Evolutionary conservation across 176 grass and related monocot genomes (phyloP), one percentile per base, ranked within the genome.

Genomic region (Carex parvula): DNA sequence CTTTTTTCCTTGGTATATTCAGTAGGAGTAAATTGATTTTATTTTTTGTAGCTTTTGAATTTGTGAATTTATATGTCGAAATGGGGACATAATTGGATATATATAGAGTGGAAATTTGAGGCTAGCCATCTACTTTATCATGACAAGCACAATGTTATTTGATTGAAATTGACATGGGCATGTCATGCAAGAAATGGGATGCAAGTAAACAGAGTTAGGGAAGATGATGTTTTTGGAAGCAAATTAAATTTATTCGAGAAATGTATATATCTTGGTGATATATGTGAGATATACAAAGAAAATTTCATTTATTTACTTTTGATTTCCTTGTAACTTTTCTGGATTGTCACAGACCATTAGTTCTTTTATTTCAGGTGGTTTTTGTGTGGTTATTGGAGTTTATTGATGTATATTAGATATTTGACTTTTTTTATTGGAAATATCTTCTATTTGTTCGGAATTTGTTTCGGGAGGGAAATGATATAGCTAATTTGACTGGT

Each of bases 331-430:
- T 82, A 60, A 81, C 60, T 52, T 67, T 20, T 62, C 54, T 68
- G 81, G 35, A 64, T 83, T 46, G 20, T 14, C 10, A 18, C 68
- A 66, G 41, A 52, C 81, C 62, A 69, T 83, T 83, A 55, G 81
- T 83, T 83, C n/a, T 83, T 69, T 55, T 68, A 82, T 83, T 83
- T 83, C 81, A 83, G 81, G 53, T 68, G 81, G 21, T 83, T 68
- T 50, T 63, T 64, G 35, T 32, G 61, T 57, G 52, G 48, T 78
- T 33, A 55, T 78, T 68, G 14, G 29, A 68, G 15, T 68, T 68
- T 68, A 37, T 68, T 57, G 48, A 57, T 78, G 52, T 78, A 56
- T 18, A 78, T 78, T 35, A 35, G 73, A 78, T 13, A 57, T 78
- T 78, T 78, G 17, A 33, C 2, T 32, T 78, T 44, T 44, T 78